Evolutionary conservation across 805 yeast genomes (phyloP).

Genomic region (Lachancea quebecensis): DNA sequence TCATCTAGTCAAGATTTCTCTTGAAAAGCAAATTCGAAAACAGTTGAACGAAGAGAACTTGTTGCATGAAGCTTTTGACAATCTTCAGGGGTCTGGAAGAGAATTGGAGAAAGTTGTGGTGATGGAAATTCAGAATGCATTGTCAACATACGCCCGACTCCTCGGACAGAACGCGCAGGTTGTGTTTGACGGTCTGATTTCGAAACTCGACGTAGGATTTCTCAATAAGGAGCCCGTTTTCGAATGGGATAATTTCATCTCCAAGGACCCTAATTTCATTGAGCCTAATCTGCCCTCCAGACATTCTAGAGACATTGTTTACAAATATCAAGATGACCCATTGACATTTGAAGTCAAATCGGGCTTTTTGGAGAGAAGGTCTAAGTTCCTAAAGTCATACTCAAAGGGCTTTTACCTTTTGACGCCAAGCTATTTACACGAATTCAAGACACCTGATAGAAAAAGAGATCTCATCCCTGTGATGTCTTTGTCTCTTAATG

Average conservation of each 20-base stretch:
- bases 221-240: conserved; percentile 68
- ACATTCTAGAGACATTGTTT: conserved; percentile 51
- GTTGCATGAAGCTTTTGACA: conserved; percentile 80
- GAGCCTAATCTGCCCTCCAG: conserved; percentile 58
- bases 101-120: conserved; percentile 86
- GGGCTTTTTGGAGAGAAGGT: conserved; percentile 81
- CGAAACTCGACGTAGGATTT: conserved; percentile 61
- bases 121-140: conserved; percentile 75
- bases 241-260: conserved; percentile 85
- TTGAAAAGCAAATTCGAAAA: conserved; percentile 71
- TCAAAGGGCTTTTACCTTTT: conserved; percentile 85
- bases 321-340: conserved; percentile 64
- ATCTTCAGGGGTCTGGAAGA: conserved; percentile 80
- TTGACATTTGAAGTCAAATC: conserved; percentile 62
- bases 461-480: conserved; percentile 76
- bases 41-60: conserved; percentile 81
- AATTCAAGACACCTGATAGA: conserved; percentile 77
- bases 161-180: conserved; percentile 69
- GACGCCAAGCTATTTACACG: conserved; percentile 84
- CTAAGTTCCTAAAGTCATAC: conserved; percentile 88
- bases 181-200: conserved; percentile 57
- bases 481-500: conserved; percentile 72
- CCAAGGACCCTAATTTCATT: conserved; percentile 64
- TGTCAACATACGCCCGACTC: conserved; percentile 63
- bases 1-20: conserved; percentile 57